phyloP scores from a whole-genome alignment of 345 rosid species.

The Lepidium didymum region DNA sequence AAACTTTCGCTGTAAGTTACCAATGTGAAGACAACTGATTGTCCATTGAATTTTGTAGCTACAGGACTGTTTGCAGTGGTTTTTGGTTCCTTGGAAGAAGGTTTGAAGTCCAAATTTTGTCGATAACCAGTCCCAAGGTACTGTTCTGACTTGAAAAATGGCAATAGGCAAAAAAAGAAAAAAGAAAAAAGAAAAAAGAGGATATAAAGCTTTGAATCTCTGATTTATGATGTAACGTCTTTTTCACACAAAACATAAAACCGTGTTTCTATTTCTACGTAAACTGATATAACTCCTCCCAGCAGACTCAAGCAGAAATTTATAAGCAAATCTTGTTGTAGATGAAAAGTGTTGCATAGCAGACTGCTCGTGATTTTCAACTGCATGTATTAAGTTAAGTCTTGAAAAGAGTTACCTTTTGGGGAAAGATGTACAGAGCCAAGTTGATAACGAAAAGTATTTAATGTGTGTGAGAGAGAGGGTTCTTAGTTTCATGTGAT shows the following conservation, averaged over 20 bases:
- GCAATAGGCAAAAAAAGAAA: background rate
- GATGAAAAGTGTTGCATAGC: constrained; percentile 9
- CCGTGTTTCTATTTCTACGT: background rate
- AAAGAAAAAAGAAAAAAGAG: background rate
- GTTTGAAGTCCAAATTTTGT: constrained; percentile 45
- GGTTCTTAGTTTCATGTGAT: constrained; percentile 9
- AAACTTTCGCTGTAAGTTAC: background rate
- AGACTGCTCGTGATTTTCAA: background rate
- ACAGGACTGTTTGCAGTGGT: constrained; percentile 55
- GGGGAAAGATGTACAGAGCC: background rate
- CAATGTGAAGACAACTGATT: background rate
- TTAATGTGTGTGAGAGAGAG: background rate
- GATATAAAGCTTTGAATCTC: background rate
- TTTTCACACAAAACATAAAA: background rate
- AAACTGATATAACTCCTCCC: background rate
- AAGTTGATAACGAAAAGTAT: background rate
- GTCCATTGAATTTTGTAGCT: constrained; percentile 1
- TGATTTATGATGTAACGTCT: background rate
- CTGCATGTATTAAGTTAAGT: background rate
- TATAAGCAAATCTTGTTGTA: background rate
- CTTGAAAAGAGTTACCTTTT: background rate
- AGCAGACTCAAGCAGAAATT: background rate
- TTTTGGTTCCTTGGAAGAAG: constrained; percentile 47
- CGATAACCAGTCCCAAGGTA: background rate
- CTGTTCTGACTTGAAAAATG: background rate